Base-by-base conservation (phyloP, 306 rosid genomes). In the Herpetospermum pedunculosum region DNA sequence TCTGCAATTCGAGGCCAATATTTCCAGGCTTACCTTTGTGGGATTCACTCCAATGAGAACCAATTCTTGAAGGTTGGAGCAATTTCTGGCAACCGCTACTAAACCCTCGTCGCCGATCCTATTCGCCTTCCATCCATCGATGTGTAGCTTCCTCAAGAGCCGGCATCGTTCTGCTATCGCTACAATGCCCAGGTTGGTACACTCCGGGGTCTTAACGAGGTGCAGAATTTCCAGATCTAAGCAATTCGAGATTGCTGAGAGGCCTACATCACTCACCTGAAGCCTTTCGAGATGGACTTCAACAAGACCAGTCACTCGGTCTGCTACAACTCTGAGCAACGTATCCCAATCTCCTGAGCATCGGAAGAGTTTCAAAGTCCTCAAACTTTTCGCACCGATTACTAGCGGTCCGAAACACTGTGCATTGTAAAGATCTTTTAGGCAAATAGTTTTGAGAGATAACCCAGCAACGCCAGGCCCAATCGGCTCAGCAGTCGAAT, bases 301-400 rank as follows among this genome's bases (percentile, higher is more conserved):
- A 55, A 87, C 84, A 76, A 95, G 74, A 43, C 85, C 85, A 5
- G 84, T 41, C 1, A 74, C 84, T 10, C 84, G 67, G 25, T 87
- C 88, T 0, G 88, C 83, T 23, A 88, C 21, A 9, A 78, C 73
- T 15, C 84, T 84, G 50, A 95, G 83, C n/a, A 95, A 86, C 57
- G 81, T 83, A 54, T 95, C 99, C 99, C 99, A 95, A 69, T 95
- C 99, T 4, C 97, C 99, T 1, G 96, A 84, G 76, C 99, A 95
- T 47, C 96, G 80, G 83, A 82, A 91, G 26, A 95, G 96, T 79
- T 95, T 95, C 85, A 95, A 78, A 26, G 99, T 88, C 40, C 83
- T 84, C 15, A 95, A 76, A 76, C 85, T 89, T 80, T 89, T 95
- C 1, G 99, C 86, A 30, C 97, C 97, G 0, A 82, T 82, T 28